Conservation (phyloP, 768 basidiomycete genomes). For the Podaxis sp. region DNA sequence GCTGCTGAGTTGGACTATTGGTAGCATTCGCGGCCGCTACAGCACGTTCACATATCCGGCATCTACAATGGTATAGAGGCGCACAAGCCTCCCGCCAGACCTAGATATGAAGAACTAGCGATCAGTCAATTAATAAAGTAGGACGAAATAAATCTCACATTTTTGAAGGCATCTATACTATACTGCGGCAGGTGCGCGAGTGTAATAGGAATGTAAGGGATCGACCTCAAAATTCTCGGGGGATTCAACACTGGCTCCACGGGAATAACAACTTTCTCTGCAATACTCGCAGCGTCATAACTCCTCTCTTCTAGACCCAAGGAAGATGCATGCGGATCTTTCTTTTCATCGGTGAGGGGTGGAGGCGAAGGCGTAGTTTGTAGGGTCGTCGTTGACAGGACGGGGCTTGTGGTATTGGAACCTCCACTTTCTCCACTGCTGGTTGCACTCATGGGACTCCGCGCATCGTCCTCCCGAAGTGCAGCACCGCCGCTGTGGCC, state of each 20-base stretch:
- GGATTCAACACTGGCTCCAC: conserved; percentile 62
- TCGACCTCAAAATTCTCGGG: conserved; percentile 59
- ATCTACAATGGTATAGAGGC: conserved; percentile 69
- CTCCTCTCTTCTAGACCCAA: neutral
- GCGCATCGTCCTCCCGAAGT: conserved; percentile 8
- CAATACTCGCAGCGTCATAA: conserved; percentile 6
- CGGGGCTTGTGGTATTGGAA: conserved; percentile 63
- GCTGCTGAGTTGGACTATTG: conserved; percentile 19
- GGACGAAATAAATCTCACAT: conserved; percentile 36
- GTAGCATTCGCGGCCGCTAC: conserved; percentile 49
- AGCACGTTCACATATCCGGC: conserved; percentile 72
- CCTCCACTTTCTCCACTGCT: conserved; percentile 38
- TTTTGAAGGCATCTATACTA: conserved; percentile 56
- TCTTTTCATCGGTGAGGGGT: conserved; percentile 35
- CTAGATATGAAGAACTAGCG: conserved; percentile 30
- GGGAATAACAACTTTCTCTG: conserved; percentile 26
- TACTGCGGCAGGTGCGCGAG: conserved; percentile 52
- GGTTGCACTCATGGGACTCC: conserved; percentile 16
- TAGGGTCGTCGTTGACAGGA: conserved; percentile 68
- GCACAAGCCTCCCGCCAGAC: conserved; percentile 74
- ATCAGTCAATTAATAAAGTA: neutral
- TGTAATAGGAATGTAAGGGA: conserved; percentile 67
- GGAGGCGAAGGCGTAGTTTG: conserved; percentile 80
- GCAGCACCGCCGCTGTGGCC: conserved; percentile 26
- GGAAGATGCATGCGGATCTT: conserved; percentile 22